Evolutionary conservation across 306 rosid species (phyloP).

Genomic region (Cicer pinnatifidum): DNA sequence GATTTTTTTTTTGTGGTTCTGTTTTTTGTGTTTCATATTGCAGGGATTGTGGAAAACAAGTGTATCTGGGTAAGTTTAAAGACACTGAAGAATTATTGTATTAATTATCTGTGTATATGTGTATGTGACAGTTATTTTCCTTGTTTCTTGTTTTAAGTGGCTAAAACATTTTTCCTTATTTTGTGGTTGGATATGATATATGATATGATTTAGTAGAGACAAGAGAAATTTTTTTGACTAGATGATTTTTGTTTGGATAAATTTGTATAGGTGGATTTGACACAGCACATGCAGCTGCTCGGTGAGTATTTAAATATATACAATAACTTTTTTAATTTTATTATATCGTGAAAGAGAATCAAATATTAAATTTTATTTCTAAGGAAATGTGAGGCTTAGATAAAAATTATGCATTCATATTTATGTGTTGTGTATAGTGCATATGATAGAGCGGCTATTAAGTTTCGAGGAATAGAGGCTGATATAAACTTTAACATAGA

Average conservation of each 20-base stretch:
- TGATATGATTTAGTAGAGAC: conserved; percentile 44
- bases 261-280: conserved; percentile 93
- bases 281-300: conserved; percentile 99
- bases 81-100: not conserved
- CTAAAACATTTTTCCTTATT: not conserved
- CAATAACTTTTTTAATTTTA: conserved; percentile 14
- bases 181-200: conserved; percentile 31
- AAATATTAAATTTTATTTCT: conserved; percentile 25
- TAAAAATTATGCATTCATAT: not conserved
- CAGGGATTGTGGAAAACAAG: conserved; percentile 99
- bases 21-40: conserved; percentile 36
- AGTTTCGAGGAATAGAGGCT: conserved; percentile 92
- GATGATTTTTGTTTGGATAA: conserved; percentile 52
- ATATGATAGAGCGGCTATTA: conserved; percentile 96
- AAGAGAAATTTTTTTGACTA: conserved; percentile 45
- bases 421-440: conserved; percentile 61
- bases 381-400: conserved; percentile 19
- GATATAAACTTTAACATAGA: conserved; percentile 92
- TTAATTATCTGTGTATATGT: not conserved
- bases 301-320: conserved; percentile 58
- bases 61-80: conserved; percentile 83
- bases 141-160: not conserved
- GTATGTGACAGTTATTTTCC: not conserved
- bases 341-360: conserved; percentile 24
- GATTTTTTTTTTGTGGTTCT: conserved; percentile 5